phyloP scores from a whole-genome alignment of 768 basidiomycete genomes.

The Infundibulicybe gibba region DNA sequence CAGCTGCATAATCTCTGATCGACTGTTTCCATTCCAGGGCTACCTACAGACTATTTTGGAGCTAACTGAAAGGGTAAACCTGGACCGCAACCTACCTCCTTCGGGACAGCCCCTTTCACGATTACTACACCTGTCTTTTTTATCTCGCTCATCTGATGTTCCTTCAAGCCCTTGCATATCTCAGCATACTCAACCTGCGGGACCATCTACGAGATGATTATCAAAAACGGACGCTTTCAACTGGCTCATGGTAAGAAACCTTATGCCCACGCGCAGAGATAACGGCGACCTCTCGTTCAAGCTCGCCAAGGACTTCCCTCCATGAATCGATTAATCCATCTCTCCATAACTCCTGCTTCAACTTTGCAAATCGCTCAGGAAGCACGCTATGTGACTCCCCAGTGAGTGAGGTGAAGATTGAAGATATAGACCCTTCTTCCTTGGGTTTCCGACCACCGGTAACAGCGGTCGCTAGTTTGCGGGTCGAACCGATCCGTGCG shows the following conservation, averaged over 20 bases:
- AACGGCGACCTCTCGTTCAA: conserved; percentile 42
- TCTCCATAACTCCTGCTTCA: conserved; percentile 55
- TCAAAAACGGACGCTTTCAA: neutral
- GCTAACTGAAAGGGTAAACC: conserved; percentile 1
- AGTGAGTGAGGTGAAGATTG: conserved; percentile 35
- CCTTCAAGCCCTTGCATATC: conserved; percentile 42
- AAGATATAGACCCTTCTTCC: conserved; percentile 34
- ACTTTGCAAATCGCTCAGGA: conserved; percentile 51
- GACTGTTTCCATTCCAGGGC: conserved; percentile 56
- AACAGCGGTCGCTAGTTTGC: no score
- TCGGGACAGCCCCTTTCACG: conserved; percentile 52
- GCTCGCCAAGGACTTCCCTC: conserved; percentile 48
- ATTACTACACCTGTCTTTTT: conserved; percentile 53
- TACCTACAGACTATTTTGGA: conserved; percentile 30
- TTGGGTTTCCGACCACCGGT: conserved; percentile 15
- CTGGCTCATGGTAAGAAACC: conserved; percentile 25
- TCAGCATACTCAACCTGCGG: conserved; percentile 44
- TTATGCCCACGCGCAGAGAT: conserved; percentile 43
- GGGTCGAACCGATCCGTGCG: no score
- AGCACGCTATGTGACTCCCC: conserved; percentile 34
- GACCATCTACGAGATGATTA: conserved; percentile 35
- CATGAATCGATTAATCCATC: conserved; percentile 48
- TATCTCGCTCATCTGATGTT: conserved; percentile 37
- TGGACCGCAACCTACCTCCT: conserved; percentile 34
- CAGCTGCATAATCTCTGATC: conserved; percentile 50